These are phyloP conservation scores for Begonia peltatifolia DNA, from an alignment of 306 rosid genomes.

Conservation along the genomic window DNA sequence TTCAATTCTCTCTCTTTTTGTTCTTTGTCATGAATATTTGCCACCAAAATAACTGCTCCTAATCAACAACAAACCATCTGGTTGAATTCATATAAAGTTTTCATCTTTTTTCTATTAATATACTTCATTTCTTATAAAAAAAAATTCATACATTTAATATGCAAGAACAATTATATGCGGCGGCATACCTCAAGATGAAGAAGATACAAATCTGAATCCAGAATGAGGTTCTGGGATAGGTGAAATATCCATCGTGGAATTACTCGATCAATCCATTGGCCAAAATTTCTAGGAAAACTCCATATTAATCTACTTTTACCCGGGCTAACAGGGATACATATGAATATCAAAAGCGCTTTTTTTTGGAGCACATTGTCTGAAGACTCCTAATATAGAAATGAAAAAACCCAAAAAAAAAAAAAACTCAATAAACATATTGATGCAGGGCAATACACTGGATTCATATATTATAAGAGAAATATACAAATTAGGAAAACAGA, in stretches of 20 bases:
- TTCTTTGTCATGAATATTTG: too few species aligned
- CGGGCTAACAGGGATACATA: constrained; percentile 81
- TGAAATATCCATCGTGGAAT: constrained; percentile 89
- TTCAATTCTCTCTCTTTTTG: too few species aligned
- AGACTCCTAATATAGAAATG: constrained; percentile 21
- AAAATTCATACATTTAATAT: not conserved
- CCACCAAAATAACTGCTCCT: too few species aligned
- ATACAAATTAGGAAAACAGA: too few species aligned
- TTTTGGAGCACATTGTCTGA: constrained; percentile 13
- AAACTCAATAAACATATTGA: too few species aligned
- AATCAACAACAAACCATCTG: too few species aligned
- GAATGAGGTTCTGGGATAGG: constrained; percentile 58
- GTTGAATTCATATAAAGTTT: too few species aligned
- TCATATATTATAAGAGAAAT: too few species aligned
- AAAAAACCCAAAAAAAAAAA: constrained; percentile 2
- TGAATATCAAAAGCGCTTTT: constrained; percentile 33
- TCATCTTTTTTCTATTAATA: too few species aligned
- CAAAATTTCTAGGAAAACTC: constrained; percentile 81
- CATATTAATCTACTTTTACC: constrained; percentile 91
- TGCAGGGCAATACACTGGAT: too few species aligned
- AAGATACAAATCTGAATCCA: constrained; percentile 88
- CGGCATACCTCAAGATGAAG: constrained; percentile 72
- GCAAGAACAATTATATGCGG: too few species aligned
- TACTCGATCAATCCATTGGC: constrained; percentile 52
- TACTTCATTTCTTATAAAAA: too few species aligned